Conservation (phyloP, 2,329 filamentous ascomycete genomes). For the Venturia aucupariae region DNA sequence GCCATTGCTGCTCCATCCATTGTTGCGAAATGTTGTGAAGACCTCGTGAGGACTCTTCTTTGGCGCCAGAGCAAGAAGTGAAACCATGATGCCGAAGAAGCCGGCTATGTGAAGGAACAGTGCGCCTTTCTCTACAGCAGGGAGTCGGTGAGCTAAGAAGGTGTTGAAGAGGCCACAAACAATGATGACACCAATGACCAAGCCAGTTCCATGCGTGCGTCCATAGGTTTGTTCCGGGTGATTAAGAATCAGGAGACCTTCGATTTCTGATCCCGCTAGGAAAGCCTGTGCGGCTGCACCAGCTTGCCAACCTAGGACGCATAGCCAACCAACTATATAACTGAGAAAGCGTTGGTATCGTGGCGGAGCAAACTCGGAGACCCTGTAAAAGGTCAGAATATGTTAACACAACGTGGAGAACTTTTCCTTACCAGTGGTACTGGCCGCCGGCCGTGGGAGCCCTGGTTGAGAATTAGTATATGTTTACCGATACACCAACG, state of each 20-base stretch:
- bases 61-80: constrained; percentile 24
- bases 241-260: constrained; percentile 31
- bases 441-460: constrained; percentile 22
- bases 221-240: constrained; percentile 25
- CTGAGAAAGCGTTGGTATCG: constrained; percentile 15
- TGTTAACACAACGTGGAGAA: not conserved
- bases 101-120: constrained; percentile 22
- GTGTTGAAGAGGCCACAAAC: constrained; percentile 19
- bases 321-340: constrained; percentile 24
- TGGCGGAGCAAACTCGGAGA: constrained; percentile 16
- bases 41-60: constrained; percentile 18
- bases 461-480: not conserved
- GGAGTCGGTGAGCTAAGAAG: constrained; percentile 20
- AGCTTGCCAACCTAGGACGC: constrained; percentile 18
- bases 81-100: constrained; percentile 25
- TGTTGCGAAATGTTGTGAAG: constrained; percentile 20
- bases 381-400: constrained; percentile 16
- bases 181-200: constrained; percentile 18
- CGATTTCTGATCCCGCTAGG: constrained; percentile 21
- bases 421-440: constrained; percentile 23
- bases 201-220: constrained; percentile 10
- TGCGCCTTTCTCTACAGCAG: constrained; percentile 22
- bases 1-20: constrained; percentile 18
- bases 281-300: constrained; percentile 10
- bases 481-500: not conserved